Conservation (phyloP, 2,329 filamentous ascomycete genomes). For the Pezicula radicicola region DNA sequence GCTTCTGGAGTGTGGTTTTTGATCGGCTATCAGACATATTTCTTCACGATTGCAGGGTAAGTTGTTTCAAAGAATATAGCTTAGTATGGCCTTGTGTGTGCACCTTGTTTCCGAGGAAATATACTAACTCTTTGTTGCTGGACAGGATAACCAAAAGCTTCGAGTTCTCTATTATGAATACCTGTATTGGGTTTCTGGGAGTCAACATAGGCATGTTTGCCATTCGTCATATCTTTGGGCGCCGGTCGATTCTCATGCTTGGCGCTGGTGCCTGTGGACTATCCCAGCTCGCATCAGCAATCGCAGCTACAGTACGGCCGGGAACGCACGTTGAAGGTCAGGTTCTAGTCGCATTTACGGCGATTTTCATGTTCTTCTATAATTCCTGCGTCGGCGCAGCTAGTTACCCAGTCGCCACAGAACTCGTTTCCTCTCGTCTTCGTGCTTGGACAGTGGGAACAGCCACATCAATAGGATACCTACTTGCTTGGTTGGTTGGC, state of each 20-base stretch:
- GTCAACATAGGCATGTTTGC: conserved; percentile 28
- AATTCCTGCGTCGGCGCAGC: conserved; percentile 26
- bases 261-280: conserved; percentile 30
- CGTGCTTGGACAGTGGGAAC: conserved; percentile 41
- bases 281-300: conserved; percentile 29
- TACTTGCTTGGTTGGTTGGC: conserved; percentile 31
- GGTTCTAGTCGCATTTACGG: conserved; percentile 29
- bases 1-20: conserved; percentile 5
- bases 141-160: conserved; percentile 28
- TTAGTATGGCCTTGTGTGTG: no score
- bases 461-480: conserved; percentile 37
- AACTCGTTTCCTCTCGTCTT: conserved; percentile 38
- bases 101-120: no score
- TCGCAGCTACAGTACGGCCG: conserved; percentile 28
- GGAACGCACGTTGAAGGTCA: conserved; percentile 20
- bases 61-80: no score
- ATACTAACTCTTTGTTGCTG: no score
- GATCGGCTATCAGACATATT: conserved; percentile 31
- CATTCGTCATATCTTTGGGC: conserved; percentile 26
- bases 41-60: conserved; percentile 25
- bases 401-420: conserved; percentile 12
- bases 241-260: conserved; percentile 28
- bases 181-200: conserved; percentile 30
- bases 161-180: conserved; percentile 31
- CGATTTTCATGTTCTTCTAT: conserved; percentile 32